These are phyloP conservation scores for Clitoria ternatea DNA, from an alignment of 306 rosid genomes.

Conservation along the genomic window DNA sequence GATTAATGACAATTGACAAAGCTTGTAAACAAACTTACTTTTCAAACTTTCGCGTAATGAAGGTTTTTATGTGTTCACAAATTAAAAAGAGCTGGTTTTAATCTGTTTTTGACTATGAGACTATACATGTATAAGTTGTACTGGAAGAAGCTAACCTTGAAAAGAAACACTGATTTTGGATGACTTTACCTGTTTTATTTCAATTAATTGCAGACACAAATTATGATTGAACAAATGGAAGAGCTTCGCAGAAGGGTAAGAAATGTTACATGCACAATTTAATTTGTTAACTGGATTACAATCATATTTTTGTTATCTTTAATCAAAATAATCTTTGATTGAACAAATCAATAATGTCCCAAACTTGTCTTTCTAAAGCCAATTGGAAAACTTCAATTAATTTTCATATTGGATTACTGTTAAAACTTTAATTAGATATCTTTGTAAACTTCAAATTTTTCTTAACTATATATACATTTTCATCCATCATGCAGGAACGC, in stretches of 20 bases:
- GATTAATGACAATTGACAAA: too few species aligned
- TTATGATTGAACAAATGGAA: conserved; percentile 79
- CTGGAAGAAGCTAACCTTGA: not conserved
- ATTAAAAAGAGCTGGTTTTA: not conserved
- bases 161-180: not conserved
- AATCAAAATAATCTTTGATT: not conserved
- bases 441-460: not conserved
- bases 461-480: not conserved
- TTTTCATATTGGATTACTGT: not conserved
- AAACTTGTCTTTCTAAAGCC: not conserved
- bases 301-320: not conserved
- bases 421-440: not conserved
- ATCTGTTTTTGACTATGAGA: not conserved
- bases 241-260: conserved; percentile 71
- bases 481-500: conserved; percentile 53
- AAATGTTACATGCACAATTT: not conserved
- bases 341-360: not conserved
- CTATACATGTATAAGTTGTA: not conserved
- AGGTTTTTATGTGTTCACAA: not conserved
- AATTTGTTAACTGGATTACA: not conserved
- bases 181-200: not conserved
- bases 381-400: not conserved
- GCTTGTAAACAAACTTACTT: not conserved
- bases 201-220: conserved; percentile 57
- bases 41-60: not conserved